Percentiles rank a stretch among this genome's conserved stretches.
These are phyloP conservation scores for Penicillium polonicum DNA, from an alignment of 2,329 filamentous ascomycete species.

Conservation along the genomic window DNA sequence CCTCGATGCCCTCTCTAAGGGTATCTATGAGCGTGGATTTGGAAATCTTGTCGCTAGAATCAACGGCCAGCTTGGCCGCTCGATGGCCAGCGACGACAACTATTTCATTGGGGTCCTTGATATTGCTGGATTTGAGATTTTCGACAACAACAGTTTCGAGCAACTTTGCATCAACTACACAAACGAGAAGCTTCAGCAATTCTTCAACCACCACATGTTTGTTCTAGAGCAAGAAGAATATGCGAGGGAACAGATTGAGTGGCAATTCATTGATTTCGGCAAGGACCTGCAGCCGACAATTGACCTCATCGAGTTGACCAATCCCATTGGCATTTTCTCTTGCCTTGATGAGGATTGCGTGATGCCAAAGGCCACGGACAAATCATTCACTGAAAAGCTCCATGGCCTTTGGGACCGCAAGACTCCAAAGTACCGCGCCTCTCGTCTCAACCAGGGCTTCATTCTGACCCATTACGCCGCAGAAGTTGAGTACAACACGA, in stretches of 20 bases:
- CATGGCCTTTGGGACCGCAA: constrained; percentile 96
- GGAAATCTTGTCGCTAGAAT: constrained; percentile 89
- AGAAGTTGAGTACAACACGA: constrained; percentile 94
- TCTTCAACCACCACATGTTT: constrained; percentile 99
- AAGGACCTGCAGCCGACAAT: constrained; percentile 96
- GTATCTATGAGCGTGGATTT: constrained; percentile 95
- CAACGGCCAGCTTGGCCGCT: constrained; percentile 84
- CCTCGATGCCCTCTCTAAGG: constrained; percentile 89
- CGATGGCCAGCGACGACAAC: constrained; percentile 79
- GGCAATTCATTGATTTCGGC: constrained; percentile 99
- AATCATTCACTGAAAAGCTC: constrained; percentile 96
- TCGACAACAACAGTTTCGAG: constrained; percentile 97
- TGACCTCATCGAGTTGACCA: constrained; percentile 91
- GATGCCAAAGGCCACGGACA: constrained; percentile 98
- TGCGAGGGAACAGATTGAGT: constrained; percentile 94
- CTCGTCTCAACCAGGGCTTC: constrained; percentile 85
- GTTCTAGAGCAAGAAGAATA: constrained; percentile 98
- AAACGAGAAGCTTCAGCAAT: constrained; percentile 98
- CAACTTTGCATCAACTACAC: constrained; percentile 99
- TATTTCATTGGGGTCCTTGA: constrained; percentile 97
- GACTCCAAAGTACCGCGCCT: constrained; percentile 86
- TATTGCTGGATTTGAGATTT: constrained; percentile 99
- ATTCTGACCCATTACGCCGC: constrained; percentile 96
- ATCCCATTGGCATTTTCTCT: constrained; percentile 98
- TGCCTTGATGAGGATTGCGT: constrained; percentile 97